phyloP scores from a whole-genome alignment of 2,329 filamentous ascomycete genomes.

The Ilyonectria destructans region DNA sequence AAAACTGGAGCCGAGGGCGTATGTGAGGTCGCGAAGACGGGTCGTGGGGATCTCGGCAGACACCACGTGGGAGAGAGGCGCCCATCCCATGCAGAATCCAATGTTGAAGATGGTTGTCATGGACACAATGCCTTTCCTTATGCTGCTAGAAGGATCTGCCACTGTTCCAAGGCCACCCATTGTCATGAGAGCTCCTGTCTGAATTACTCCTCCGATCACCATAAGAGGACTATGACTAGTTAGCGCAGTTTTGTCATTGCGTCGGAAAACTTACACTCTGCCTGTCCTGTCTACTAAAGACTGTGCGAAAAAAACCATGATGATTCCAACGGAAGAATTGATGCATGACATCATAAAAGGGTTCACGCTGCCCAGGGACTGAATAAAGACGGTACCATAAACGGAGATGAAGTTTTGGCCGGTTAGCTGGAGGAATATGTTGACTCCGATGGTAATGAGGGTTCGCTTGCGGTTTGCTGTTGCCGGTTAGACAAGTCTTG shows the following conservation, averaged over 20 bases:
- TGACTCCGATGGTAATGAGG: constrained; percentile 44
- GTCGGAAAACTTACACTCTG: constrained; percentile 17
- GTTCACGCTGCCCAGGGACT: constrained; percentile 48
- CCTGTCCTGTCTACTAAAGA: constrained; percentile 18
- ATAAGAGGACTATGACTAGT: background rate
- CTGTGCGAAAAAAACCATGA: constrained; percentile 43
- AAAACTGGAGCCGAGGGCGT: background rate
- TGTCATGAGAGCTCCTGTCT: constrained; percentile 17
- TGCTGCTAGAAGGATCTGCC: background rate
- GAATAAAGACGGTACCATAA: constrained; percentile 52
- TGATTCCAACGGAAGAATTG: constrained; percentile 50
- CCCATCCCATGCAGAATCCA: background rate
- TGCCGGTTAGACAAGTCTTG: background rate
- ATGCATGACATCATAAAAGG: constrained; percentile 46
- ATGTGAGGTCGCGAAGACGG: background rate
- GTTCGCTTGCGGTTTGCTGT: constrained; percentile 43
- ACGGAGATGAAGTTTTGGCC: constrained; percentile 48
- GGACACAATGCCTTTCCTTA: background rate
- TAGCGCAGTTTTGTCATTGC: background rate
- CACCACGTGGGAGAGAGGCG: background rate
- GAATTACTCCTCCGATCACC: background rate
- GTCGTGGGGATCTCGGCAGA: background rate
- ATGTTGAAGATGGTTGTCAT: constrained; percentile 10
- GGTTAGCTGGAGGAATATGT: constrained; percentile 51
- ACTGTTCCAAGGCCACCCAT: constrained; percentile 22